A percentile compares a stretch with the other conserved stretches of the same genome.
Evolutionary conservation across 164 flowering plant species (phyloP).

Genomic region (Aristolochia californica): DNA sequence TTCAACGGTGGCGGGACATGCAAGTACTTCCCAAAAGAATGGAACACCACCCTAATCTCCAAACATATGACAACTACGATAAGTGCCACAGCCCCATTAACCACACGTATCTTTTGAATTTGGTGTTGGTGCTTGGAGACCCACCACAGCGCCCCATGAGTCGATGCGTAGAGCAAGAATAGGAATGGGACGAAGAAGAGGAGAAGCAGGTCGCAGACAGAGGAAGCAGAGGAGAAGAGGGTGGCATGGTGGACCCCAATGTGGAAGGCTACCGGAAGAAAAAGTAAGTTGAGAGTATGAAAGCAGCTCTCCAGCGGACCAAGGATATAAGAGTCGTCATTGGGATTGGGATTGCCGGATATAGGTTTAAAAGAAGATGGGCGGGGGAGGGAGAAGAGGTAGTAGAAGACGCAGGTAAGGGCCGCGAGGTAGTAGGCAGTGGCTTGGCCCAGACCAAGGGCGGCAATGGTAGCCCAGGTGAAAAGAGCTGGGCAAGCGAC

Average conservation of each 20-base stretch:
- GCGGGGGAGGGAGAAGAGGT: slow-evolving; percentile 80
- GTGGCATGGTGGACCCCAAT: slow-evolving; percentile 54
- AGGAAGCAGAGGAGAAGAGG: slow-evolving; percentile 44
- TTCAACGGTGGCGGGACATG: slow-evolving; percentile 89
- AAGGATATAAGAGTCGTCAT: slow-evolving; percentile 56
- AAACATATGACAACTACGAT: slow-evolving; percentile 66
- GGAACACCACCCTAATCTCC: slow-evolving; percentile 90
- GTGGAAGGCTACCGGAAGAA: slow-evolving; percentile 64
- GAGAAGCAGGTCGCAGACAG: slow-evolving; percentile 53
- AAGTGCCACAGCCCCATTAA: slow-evolving; percentile 78
- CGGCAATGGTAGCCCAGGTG: slow-evolving; percentile 81
- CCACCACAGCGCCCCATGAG: slow-evolving; percentile 90
- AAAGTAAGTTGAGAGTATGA: slow-evolving; percentile 60
- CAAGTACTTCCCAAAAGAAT: slow-evolving; percentile 74
- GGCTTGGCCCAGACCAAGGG: slow-evolving; percentile 69
- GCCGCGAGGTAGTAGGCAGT: slow-evolving; percentile 57
- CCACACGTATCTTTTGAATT: slow-evolving; percentile 54
- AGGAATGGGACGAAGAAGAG: slow-evolving; percentile 85
- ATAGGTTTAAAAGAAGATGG: slow-evolving; percentile 63
- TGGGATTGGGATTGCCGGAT: slow-evolving; percentile 29
- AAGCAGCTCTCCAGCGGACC: slow-evolving; percentile 71
- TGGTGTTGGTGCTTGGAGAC: slow-evolving; percentile 44
- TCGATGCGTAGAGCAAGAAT: slow-evolving; percentile 77
- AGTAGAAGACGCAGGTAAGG: slow-evolving; percentile 61
- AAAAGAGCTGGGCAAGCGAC: slow-evolving; percentile 50